Percentiles rank a stretch among this genome's conserved stretches.
Conservation (phyloP, 2,329 filamentous ascomycete genomes). For the Sporothrix brunneoviolacea region DNA sequence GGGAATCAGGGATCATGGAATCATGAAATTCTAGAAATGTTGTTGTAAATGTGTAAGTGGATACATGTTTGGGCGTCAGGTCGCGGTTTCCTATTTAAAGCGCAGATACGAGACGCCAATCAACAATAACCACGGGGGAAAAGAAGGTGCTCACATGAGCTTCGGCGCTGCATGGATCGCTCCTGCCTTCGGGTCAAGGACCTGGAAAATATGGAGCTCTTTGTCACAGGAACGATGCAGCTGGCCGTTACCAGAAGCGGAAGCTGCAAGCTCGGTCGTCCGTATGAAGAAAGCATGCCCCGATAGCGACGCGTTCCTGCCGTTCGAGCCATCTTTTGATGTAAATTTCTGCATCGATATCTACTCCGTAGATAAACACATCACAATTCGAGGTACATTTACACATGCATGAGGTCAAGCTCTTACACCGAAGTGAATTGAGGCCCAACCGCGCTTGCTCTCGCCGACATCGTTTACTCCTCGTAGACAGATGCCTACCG, state of each 20-base stretch:
- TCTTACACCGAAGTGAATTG: no score
- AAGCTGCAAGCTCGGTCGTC: constrained; percentile 6
- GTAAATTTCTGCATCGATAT: no score
- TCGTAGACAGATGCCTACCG: no score
- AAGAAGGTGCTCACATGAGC: neutral
- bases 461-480: no score
- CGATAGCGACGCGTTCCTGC: neutral
- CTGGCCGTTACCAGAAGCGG: constrained; percentile 6
- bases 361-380: no score
- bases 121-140: neutral
- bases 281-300: no score
- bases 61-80: neutral
- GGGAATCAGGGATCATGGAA: no score
- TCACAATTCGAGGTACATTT: no score
- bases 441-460: no score
- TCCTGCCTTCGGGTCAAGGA: neutral
- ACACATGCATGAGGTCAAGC: no score
- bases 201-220: no score
- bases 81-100: constrained; percentile 9
- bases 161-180: neutral
- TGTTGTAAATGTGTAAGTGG: constrained; percentile 1
- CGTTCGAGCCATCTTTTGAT: neutral
- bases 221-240: constrained; percentile 3
- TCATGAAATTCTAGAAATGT: no score
- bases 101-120: neutral